Percentiles rank a stretch among this genome's conserved stretches.
Conservation (phyloP, 2,329 filamentous ascomycete genomes). For the Colletotrichum sublineola region DNA sequence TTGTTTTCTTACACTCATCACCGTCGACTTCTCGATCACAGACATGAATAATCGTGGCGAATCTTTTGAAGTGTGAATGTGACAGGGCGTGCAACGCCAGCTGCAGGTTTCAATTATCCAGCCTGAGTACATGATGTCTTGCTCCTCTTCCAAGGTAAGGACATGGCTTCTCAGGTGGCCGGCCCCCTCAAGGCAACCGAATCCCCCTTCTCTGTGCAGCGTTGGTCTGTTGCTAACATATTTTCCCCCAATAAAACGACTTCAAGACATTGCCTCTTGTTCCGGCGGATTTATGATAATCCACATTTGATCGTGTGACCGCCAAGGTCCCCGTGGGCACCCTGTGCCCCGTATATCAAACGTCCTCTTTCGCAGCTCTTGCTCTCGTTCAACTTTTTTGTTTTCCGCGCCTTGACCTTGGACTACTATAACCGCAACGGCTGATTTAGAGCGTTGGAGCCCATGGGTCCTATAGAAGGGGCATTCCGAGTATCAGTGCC, state of each 20-base stretch:
- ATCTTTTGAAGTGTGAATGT: not conserved
- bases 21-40: not conserved
- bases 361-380: not conserved
- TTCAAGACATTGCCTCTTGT: not conserved
- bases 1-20: not conserved
- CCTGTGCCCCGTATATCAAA: constrained; percentile 5
- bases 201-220: not conserved
- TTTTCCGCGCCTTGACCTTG: not conserved
- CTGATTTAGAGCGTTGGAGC: constrained; percentile 35
- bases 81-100: not conserved
- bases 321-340: not conserved
- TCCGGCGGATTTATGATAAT: not conserved
- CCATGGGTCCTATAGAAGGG: constrained; percentile 24
- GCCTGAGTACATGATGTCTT: not conserved
- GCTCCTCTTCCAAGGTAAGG: not conserved
- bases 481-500: constrained; percentile 10
- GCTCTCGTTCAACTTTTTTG: not conserved
- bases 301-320: not conserved
- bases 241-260: not conserved
- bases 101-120: not conserved
- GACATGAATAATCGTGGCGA: not conserved
- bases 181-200: not conserved
- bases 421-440: constrained; percentile 18
- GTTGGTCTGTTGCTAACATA: not conserved
- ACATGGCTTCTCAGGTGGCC: not conserved